A percentile compares a stretch with the other conserved stretches of the same genome.
Evolutionary conservation across 2,329 filamentous ascomycete species (phyloP).

Genomic region (Bipolaris cookei): DNA sequence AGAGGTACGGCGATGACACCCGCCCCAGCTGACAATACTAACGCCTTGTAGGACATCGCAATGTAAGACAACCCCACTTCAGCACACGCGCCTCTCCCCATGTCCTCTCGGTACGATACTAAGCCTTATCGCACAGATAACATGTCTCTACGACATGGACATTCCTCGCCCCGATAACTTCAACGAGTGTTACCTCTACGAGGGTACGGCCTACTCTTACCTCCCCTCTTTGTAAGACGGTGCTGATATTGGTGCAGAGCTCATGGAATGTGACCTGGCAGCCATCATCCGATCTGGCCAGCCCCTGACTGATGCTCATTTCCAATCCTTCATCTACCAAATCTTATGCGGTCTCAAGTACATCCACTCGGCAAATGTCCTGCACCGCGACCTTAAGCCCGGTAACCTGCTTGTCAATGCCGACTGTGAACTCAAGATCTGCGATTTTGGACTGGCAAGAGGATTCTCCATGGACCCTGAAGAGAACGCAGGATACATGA

Average conservation of each 20-base stretch:
- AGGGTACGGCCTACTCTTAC: slow-evolving; percentile 65
- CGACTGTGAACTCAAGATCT: slow-evolving; percentile 99
- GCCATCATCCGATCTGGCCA: slow-evolving; percentile 98
- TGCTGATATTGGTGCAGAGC: slow-evolving; percentile 64
- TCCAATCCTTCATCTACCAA: slow-evolving; percentile 99
- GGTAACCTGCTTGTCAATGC: slow-evolving; percentile 97
- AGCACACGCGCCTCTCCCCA: slow-evolving; percentile 58
- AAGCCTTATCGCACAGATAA: slow-evolving; percentile 70
- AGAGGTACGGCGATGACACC: slow-evolving; percentile 55
- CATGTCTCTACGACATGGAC: slow-evolving; percentile 99
- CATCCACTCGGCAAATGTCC: slow-evolving; percentile 97
- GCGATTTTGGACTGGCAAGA: slow-evolving; percentile 94
- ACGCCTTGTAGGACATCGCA: slow-evolving; percentile 53
- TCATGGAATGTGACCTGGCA: slow-evolving; percentile 99
- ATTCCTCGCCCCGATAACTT: slow-evolving; percentile 97
- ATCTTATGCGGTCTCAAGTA: slow-evolving; percentile 99
- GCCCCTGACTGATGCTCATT: slow-evolving; percentile 96
- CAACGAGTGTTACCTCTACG: slow-evolving; percentile 98
- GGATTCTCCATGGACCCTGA: slow-evolving; percentile 97
- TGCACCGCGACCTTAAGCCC: slow-evolving; percentile 96
- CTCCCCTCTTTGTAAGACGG: background rate
- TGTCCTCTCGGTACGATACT: slow-evolving; percentile 39
- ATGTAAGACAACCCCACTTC: slow-evolving; percentile 44
- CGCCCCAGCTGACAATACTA: slow-evolving; percentile 23
- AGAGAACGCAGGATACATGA: slow-evolving; percentile 99